Percentiles rank a stretch among this genome's conserved stretches.
phyloP scores from a whole-genome alignment of 2,329 filamentous ascomycete genomes.

The Harringtonia lauricola region DNA sequence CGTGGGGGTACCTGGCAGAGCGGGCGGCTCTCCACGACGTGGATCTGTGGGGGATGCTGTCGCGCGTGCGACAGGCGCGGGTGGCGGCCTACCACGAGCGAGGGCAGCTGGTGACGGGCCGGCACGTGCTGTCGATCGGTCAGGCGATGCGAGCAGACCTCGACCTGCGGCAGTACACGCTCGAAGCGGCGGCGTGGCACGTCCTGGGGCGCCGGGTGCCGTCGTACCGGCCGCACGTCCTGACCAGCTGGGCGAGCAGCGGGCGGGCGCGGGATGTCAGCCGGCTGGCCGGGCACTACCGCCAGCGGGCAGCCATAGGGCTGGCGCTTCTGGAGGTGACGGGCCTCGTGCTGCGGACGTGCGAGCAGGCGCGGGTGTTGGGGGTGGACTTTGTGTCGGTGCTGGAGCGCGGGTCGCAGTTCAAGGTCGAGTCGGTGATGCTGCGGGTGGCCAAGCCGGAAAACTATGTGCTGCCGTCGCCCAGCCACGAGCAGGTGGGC shows the following conservation, averaged over 20 bases:
- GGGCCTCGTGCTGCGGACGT: constrained; percentile 78
- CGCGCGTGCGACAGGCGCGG: constrained; percentile 45
- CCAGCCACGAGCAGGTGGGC: constrained; percentile 83
- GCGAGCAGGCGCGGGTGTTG: constrained; percentile 84
- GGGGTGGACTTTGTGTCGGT: constrained; percentile 97
- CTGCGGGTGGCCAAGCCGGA: constrained; percentile 97
- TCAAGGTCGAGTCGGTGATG: constrained; percentile 98
- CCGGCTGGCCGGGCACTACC: constrained; percentile 70
- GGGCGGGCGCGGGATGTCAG: constrained; percentile 55
- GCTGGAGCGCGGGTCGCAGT: constrained; percentile 88
- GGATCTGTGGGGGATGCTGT: constrained; percentile 83
- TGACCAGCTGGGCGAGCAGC: constrained; percentile 75
- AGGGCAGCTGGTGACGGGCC: constrained; percentile 75
- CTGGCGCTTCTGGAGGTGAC: constrained; percentile 87
- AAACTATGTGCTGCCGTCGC: constrained; percentile 82
- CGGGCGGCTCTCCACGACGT: constrained; percentile 78
- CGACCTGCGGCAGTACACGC: constrained; percentile 83
- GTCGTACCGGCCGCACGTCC: constrained; percentile 67
- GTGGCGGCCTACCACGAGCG: constrained; percentile 29
- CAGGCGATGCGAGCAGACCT: constrained; percentile 89
- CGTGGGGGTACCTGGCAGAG: constrained; percentile 94
- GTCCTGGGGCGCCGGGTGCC: constrained; percentile 78
- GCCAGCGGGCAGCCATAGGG: constrained; percentile 65
- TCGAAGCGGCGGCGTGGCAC: constrained; percentile 94
- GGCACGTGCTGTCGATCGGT: constrained; percentile 97